Conservation (phyloP, 345 rosid genomes). For the Rubroshorea leprosula region DNA sequence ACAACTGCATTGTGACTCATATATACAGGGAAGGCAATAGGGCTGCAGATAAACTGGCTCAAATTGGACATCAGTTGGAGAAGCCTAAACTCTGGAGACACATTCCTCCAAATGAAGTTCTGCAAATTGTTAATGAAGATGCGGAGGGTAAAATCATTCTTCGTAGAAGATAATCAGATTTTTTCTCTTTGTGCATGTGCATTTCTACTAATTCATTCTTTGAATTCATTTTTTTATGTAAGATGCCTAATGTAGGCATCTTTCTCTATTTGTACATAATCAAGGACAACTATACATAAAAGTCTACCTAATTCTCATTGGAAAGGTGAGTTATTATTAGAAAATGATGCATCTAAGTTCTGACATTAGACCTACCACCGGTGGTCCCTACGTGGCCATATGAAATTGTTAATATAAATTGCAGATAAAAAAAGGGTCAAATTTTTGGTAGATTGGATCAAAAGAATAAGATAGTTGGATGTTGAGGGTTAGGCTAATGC, state of each 20-base stretch:
- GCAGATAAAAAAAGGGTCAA: neutral
- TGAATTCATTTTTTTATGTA: too few species aligned
- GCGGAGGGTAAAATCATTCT: conserved; percentile 58
- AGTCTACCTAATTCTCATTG: neutral
- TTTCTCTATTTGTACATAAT: neutral
- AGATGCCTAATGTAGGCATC: neutral
- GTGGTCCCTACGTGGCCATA: neutral
- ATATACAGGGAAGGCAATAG: too few species aligned
- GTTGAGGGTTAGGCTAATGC: too few species aligned
- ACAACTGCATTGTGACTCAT: conserved; percentile 42
- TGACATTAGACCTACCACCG: too few species aligned
- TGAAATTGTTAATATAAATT: neutral
- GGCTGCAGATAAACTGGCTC: conserved; percentile 70
- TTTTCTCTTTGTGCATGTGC: too few species aligned
- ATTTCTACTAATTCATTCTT: too few species aligned
- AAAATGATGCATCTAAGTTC: neutral
- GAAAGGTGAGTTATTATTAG: neutral
- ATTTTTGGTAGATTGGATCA: neutral
- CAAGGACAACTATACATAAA: neutral
- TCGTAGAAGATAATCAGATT: conserved; percentile 31
- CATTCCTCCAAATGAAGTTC: conserved; percentile 52
- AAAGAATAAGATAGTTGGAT: too few species aligned
- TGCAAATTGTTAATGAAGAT: conserved; percentile 58
- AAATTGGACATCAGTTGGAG: too few species aligned
- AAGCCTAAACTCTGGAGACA: conserved; percentile 50